A percentile compares a stretch with the other conserved stretches of the same genome.
These are phyloP conservation scores for Trichoderma asperelloides DNA, from an alignment of 495 filamentous ascomycete genomes.

Conservation along the genomic window DNA sequence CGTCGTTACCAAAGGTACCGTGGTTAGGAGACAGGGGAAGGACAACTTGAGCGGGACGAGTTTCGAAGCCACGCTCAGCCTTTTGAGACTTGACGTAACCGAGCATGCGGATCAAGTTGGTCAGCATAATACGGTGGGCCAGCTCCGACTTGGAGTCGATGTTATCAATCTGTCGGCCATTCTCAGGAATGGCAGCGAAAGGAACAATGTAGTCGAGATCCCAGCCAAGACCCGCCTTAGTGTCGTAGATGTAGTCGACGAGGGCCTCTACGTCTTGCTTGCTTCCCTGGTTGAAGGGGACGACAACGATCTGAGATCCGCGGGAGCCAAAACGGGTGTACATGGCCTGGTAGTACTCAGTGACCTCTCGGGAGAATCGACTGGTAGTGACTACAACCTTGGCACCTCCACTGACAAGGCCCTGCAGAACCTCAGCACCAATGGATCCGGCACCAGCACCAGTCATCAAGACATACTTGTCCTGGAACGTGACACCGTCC, in stretches of 20 bases:
- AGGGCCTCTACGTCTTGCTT: conserved; percentile 94
- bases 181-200: conserved; percentile 95
- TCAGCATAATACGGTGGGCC: conserved; percentile 98
- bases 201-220: conserved; percentile 94
- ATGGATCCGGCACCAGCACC: conserved; percentile 97
- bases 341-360: conserved; percentile 99
- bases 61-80: conserved; percentile 76
- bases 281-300: conserved; percentile 97
- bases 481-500: conserved; percentile 79
- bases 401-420: conserved; percentile 90
- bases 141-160: conserved; percentile 98
- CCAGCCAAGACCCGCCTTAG: conserved; percentile 96
- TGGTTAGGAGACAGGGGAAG: conserved; percentile 96
- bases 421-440: conserved; percentile 95
- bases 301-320: conserved; percentile 93
- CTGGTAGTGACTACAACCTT: conserved; percentile 94
- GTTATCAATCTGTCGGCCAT: conserved; percentile 93
- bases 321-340: conserved; percentile 88
- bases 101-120: conserved; percentile 85
- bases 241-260: conserved; percentile 89
- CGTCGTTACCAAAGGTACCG: conserved; percentile 95
- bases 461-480: conserved; percentile 97
- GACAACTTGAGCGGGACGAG: conserved; percentile 91
- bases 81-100: conserved; percentile 89
- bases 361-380: conserved; percentile 92